phyloP scores from a whole-genome alignment of 78 protist genomes.

The Isochrysis galbana region DNA sequence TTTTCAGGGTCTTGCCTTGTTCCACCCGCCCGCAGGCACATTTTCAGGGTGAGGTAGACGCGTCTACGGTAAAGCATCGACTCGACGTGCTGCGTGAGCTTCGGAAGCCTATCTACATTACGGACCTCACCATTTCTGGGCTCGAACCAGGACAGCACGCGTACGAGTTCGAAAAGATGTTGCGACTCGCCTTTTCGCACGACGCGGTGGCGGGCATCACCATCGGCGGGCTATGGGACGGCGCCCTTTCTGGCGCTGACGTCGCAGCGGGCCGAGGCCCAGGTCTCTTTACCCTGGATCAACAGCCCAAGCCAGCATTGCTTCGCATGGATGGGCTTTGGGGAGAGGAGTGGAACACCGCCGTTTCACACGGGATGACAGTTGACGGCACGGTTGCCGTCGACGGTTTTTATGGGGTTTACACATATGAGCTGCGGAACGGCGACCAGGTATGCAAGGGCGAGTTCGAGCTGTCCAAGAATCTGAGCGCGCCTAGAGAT shows the following conservation, averaged over 20 bases:
- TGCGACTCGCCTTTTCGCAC: neutral
- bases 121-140: neutral
- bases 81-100: conserved; percentile 16
- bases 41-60: neutral
- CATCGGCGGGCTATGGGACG: neutral
- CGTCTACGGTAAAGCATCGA: neutral
- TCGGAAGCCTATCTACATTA: neutral
- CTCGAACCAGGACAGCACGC: neutral
- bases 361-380: neutral
- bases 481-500: neutral
- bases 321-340: neutral
- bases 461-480: neutral
- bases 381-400: neutral
- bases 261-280: too few relatives aligned
- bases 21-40: neutral
- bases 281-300: neutral
- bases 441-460: neutral
- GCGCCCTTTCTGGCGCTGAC: too few relatives aligned
- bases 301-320: neutral
- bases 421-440: neutral
- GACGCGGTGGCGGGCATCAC: neutral
- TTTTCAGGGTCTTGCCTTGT: neutral
- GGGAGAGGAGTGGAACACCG: neutral
- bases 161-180: neutral
- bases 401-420: neutral